A percentile compares a stretch with the other conserved stretches of the same genome.
Evolutionary conservation across 768 basidiomycete species (phyloP).

Genomic region (Tylopilus subfusipes): DNA sequence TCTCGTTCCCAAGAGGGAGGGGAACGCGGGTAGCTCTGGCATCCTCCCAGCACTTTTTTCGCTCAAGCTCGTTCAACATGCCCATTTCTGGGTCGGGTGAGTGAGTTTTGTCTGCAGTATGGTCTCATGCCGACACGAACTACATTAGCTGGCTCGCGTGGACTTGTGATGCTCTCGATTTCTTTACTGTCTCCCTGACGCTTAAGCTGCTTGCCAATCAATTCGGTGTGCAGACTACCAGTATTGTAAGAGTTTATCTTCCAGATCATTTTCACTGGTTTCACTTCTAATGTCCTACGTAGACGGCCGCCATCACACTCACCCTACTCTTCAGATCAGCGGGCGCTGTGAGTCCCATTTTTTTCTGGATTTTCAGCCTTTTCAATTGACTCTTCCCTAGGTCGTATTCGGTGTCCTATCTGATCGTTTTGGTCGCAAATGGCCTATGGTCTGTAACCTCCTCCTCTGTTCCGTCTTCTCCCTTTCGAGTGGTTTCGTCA

Average conservation of each 20-base stretch:
- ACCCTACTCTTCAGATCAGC: conserved; percentile 88
- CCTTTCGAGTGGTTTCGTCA: conserved; percentile 76
- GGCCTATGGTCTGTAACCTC: conserved; percentile 81
- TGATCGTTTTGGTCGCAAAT: conserved; percentile 90
- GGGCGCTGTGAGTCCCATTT: conserved; percentile 50
- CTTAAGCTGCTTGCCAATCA: conserved; percentile 44
- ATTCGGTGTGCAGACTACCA: conserved; percentile 40
- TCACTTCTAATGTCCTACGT: neutral
- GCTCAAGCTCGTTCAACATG: conserved; percentile 53
- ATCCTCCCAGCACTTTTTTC: conserved; percentile 41
- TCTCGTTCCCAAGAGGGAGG: conserved; percentile 49
- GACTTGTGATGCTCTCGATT: conserved; percentile 85
- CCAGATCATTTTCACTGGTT: neutral
- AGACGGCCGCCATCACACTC: conserved; percentile 83
- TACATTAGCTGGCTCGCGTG: conserved; percentile 72
- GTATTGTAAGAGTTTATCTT: conserved; percentile 37
- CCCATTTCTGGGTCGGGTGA: conserved; percentile 58
- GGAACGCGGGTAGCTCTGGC: conserved; percentile 28
- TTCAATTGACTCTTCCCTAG: conserved; percentile 15
- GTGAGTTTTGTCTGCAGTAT: neutral
- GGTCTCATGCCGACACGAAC: neutral
- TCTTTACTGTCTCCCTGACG: conserved; percentile 72
- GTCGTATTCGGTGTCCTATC: conserved; percentile 80
- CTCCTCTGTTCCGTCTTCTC: conserved; percentile 68
- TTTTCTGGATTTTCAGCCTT: neutral